phyloP scores from a whole-genome alignment of 73 alveolate genomes.

The Symbiodinium natans region DNA sequence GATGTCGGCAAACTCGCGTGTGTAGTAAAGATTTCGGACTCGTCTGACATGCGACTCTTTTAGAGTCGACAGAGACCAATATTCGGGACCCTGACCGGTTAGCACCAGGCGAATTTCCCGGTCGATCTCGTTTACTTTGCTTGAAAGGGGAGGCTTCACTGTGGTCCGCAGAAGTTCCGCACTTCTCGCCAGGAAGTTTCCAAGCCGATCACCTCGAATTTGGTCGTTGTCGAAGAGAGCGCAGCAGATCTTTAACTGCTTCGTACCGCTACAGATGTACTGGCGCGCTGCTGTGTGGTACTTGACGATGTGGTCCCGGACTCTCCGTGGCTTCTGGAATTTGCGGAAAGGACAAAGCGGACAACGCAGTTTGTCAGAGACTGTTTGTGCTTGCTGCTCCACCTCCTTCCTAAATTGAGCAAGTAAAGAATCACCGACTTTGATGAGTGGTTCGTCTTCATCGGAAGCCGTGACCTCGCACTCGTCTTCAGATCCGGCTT shows the following conservation, averaged over 20 bases:
- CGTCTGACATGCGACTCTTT: background rate
- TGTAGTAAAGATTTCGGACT: background rate
- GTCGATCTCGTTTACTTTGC: background rate
- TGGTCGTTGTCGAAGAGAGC: background rate
- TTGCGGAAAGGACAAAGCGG: background rate
- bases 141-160: background rate
- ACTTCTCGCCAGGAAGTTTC: background rate
- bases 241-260: background rate
- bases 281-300: background rate
- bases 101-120: background rate
- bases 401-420: background rate
- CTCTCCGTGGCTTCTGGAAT: background rate
- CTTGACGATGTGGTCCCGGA: background rate
- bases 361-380: too few species aligned
- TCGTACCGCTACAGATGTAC: background rate
- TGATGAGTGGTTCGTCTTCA: background rate
- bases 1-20: background rate
- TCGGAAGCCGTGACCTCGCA: background rate
- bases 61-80: background rate
- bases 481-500: background rate
- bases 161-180: background rate
- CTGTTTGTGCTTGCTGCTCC: too few species aligned
- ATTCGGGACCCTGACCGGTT: background rate
- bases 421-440: background rate
- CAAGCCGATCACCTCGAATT: background rate